Percentiles rank a stretch among this genome's conserved stretches.
phyloP scores from a whole-genome alignment of 345 rosid species.

The Boechera retrofracta region DNA sequence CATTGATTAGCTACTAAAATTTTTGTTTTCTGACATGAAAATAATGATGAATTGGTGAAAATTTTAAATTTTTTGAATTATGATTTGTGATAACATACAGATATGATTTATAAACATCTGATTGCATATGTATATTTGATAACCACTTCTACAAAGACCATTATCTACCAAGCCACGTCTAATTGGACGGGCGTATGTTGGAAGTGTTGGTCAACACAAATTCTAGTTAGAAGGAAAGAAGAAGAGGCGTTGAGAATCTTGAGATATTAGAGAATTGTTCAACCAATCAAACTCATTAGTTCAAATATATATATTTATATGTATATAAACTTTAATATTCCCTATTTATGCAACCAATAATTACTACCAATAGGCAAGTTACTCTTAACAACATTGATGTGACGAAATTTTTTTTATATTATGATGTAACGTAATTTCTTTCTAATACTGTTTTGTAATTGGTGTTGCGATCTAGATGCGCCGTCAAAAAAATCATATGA shows the following conservation, averaged over 20 bases:
- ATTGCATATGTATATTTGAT: no score
- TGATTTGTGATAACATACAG: neutral
- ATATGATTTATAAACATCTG: neutral
- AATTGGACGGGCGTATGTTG: neutral
- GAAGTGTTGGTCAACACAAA: neutral
- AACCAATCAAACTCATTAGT: no score
- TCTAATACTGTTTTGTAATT: neutral
- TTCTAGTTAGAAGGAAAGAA: neutral
- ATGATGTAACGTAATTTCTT: neutral
- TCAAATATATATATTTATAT: no score
- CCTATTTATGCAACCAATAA: neutral
- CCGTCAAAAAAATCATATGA: slow-evolving; percentile 16
- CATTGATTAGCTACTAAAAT: neutral
- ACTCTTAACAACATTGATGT: neutral
- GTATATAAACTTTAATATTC: neutral
- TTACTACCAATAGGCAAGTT: neutral
- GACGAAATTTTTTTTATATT: neutral
- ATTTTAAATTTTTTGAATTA: neutral
- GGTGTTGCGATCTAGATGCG: neutral
- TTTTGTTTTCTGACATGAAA: neutral
- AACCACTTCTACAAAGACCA: no score
- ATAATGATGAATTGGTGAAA: neutral
- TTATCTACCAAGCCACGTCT: neutral
- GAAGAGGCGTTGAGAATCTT: neutral
- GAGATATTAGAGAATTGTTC: neutral